Evolutionary conservation across 1,284 basidiomycete genomes (phyloP), one percentile per base, ranked within the genome.

Genomic region (Boletus smithii): DNA sequence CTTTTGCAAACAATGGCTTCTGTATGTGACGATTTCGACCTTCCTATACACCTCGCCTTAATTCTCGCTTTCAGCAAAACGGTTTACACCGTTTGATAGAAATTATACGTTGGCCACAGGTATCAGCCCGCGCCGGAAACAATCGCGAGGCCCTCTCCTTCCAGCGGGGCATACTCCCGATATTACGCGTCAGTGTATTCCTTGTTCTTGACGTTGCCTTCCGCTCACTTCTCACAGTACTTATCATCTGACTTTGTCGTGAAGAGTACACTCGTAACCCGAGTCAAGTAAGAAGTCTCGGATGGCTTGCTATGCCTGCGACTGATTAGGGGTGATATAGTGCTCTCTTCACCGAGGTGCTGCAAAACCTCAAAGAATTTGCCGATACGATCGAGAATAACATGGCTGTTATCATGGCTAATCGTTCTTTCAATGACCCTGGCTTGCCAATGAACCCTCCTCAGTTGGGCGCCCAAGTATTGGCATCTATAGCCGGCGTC

Each of bases 181-280:
- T 86, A 11, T 63, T 88, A 17, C 72, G 76, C 44, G 83, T 85
- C 55, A 32, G 72, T 49, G 5, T 9, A 13, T 17, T 22, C 8
- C 13, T 51, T 38, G 37, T 38, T 33, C 20, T 56, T 18, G 23
- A 13, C 16, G 20, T 31, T 3, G n/a, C 10, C 3, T 40, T 35
- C 4, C n/a, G 5, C 50, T 52, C 40, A 51, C 34, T 20, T 33
- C 1, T 29, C 29, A 18, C 42, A 86, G 81, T 85, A 83, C 54
- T 63, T 83, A 23, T 74, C 83, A 0, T 85, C 82, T 2, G 76
- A 82, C 34, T 73, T 79, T 37, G 76, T 88, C 2, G 57, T 84
- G 22, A 82, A 81, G 60, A 83, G 75, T 34, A 81, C 80, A 0
- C 54, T 83, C 30, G 69, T 69, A 20, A 73, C 75, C 33, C 65